phyloP scores from a whole-genome alignment of 2,329 filamentous ascomycete species.

The Neoascochyta sp. region DNA sequence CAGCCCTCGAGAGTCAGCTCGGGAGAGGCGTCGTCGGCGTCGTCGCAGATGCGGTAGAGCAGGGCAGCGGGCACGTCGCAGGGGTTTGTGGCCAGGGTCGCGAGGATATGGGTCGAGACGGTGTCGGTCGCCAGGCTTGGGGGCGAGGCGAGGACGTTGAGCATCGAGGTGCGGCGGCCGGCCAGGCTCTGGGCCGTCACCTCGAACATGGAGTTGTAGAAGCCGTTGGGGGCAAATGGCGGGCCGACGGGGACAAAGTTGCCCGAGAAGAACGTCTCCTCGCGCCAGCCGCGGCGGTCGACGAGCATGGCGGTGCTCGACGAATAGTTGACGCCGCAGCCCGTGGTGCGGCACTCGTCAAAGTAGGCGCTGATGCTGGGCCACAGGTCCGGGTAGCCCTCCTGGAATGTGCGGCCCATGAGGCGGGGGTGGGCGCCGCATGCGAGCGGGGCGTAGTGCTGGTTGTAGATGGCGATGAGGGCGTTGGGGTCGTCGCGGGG shows the following conservation, averaged over 20 bases:
- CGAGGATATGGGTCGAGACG: constrained; percentile 27
- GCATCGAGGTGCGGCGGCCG: constrained; percentile 30
- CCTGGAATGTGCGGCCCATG: constrained; percentile 29
- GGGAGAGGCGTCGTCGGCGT: constrained; percentile 9
- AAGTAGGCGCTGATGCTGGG: constrained; percentile 20
- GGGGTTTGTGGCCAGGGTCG: constrained; percentile 24
- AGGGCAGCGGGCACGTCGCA: constrained; percentile 32
- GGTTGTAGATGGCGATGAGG: constrained; percentile 35
- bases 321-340: constrained; percentile 24
- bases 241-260: constrained; percentile 31
- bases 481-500: too few relatives aligned
- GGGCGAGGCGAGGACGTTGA: constrained; percentile 30
- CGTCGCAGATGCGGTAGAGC: constrained; percentile 27
- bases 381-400: constrained; percentile 31
- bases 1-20: constrained; percentile 22
- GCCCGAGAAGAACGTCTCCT: constrained; percentile 34
- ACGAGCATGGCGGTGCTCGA: constrained; percentile 20
- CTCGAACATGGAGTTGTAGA: constrained; percentile 32
- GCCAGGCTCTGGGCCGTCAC: constrained; percentile 30
- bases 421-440: constrained; percentile 26
- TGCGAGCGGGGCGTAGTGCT: constrained; percentile 26
- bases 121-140: constrained; percentile 17
- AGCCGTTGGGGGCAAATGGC: constrained; percentile 26
- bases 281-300: constrained; percentile 27
- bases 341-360: constrained; percentile 20